These are phyloP conservation scores for Aspergillus piperis DNA, from an alignment of 2,329 filamentous ascomycete genomes.

Conservation along the genomic window DNA sequence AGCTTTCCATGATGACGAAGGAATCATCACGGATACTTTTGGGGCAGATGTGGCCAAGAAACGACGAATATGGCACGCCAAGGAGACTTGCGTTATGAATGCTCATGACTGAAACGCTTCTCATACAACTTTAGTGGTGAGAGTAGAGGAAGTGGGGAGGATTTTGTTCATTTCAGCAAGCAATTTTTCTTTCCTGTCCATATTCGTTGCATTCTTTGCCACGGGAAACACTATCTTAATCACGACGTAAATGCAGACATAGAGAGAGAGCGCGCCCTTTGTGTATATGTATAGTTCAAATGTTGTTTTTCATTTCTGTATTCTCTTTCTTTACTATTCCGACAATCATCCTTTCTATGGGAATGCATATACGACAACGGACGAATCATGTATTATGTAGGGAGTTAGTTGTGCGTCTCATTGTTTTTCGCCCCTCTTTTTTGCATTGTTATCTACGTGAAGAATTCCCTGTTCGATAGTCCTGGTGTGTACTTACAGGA, in stretches of 20 bases:
- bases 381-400: not conserved
- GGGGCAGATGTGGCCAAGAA: conserved; percentile 41
- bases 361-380: not conserved
- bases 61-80: conserved; percentile 48
- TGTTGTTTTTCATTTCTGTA: not conserved
- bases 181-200: not conserved
- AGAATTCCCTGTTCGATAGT: too few relatives aligned
- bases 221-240: not conserved
- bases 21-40: conserved; percentile 40
- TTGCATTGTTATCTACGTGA: too few relatives aligned
- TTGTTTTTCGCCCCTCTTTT: not conserved
- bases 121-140: not conserved
- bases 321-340: not conserved
- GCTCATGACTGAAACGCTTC: conserved; percentile 33
- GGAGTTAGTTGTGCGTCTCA: too few relatives aligned
- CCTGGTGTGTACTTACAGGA: too few relatives aligned
- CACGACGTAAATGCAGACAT: not conserved
- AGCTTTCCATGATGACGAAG: conserved; percentile 28
- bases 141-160: not conserved
- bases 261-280: not conserved
- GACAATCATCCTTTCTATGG: not conserved
- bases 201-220: not conserved
- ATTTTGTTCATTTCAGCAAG: not conserved
- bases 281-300: not conserved
- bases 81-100: conserved; percentile 48